Evolutionary conservation across 164 flowering plant genomes (phyloP).

Genomic region (Liriodendron chinense): DNA sequence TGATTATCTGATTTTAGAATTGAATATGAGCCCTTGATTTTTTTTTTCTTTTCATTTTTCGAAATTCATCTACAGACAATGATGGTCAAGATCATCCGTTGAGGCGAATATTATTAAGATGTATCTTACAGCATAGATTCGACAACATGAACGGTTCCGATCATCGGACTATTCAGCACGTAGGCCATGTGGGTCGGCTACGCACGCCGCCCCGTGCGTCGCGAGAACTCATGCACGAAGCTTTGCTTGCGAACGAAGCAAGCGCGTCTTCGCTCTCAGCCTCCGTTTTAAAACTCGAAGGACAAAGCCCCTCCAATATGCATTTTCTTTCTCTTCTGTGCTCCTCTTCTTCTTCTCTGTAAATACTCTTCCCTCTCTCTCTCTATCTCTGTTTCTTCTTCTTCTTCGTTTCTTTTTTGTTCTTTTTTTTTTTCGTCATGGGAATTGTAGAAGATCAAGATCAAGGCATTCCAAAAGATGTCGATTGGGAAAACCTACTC

Average conservation of each 20-base stretch:
- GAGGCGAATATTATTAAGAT: too few relatives aligned
- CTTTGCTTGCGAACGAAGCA: conserved; percentile 19
- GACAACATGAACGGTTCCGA: too few relatives aligned
- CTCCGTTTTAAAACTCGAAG: background rate
- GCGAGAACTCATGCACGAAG: background rate
- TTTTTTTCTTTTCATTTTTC: too few relatives aligned
- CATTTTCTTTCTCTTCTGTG: background rate
- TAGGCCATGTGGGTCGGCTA: too few relatives aligned
- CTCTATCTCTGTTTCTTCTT: background rate
- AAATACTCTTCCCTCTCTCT: background rate
- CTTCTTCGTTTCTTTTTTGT: background rate
- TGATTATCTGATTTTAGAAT: too few relatives aligned
- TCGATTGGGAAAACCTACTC: conserved; percentile 12
- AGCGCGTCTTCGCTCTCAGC: background rate
- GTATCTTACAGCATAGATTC: too few relatives aligned
- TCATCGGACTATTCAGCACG: too few relatives aligned
- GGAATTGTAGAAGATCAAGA: conserved; percentile 1
- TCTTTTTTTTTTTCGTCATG: background rate
- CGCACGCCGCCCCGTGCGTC: too few relatives aligned
- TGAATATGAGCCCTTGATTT: too few relatives aligned
- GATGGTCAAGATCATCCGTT: too few relatives aligned
- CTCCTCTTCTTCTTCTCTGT: background rate
- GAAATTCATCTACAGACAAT: too few relatives aligned
- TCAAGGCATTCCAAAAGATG: background rate
- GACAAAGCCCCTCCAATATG: too few relatives aligned